A percentile compares a stretch with the other conserved stretches of the same genome.
Evolutionary conservation across 2,329 filamentous ascomycete species (phyloP).

Genomic region (Penicillium sp.): DNA sequence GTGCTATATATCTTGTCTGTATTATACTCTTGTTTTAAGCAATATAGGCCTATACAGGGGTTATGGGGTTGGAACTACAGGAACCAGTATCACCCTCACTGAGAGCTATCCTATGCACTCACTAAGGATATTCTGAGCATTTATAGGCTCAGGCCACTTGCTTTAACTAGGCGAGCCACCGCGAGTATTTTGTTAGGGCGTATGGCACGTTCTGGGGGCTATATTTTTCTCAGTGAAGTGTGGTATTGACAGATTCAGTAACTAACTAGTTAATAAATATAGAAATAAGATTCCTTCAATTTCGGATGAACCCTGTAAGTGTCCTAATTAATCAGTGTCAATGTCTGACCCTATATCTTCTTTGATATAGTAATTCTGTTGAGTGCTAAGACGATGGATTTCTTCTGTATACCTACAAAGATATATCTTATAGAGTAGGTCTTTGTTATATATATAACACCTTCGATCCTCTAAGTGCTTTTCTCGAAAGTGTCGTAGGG

Average conservation of each 20-base stretch:
- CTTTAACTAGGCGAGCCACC: too few relatives aligned
- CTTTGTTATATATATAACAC: slow-evolving; percentile 14
- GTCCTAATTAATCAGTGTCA: slow-evolving; percentile 5
- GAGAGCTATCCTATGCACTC: too few relatives aligned
- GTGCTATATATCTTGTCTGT: slow-evolving; percentile 2
- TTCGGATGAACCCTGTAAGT: not conserved
- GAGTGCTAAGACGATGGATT: slow-evolving; percentile 2
- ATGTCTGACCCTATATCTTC: slow-evolving; percentile 7
- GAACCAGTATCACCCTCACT: too few relatives aligned
- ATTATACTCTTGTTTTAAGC: not conserved
- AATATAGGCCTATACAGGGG: not conserved
- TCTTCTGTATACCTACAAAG: slow-evolving; percentile 18
- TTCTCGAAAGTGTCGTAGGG: slow-evolving; percentile 16
- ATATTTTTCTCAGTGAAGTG: too few relatives aligned
- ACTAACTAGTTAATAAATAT: not conserved
- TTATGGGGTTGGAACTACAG: too few relatives aligned
- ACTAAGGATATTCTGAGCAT: too few relatives aligned
- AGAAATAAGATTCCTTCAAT: not conserved
- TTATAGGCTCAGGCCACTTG: too few relatives aligned
- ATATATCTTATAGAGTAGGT: slow-evolving; percentile 19
- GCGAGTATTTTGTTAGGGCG: too few relatives aligned
- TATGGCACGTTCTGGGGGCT: too few relatives aligned
- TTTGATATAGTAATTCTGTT: slow-evolving; percentile 3
- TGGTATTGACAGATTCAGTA: too few relatives aligned
- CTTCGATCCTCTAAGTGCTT: slow-evolving; percentile 17